Evolutionary conservation across 345 rosid genomes (phyloP).

Genomic region (Garcia nutans): DNA sequence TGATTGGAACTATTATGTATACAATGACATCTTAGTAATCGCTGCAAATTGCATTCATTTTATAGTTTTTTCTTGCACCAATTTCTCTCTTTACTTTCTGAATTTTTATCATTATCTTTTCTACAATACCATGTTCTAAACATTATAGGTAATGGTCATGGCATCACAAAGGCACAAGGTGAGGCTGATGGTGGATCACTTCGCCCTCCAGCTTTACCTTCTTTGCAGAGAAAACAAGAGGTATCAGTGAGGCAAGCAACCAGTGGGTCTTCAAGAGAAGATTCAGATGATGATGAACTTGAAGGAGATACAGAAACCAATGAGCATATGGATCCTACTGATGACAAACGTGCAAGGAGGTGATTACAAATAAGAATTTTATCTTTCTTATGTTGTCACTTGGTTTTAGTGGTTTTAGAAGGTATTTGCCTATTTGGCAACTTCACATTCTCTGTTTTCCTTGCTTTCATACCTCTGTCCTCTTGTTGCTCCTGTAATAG

Average conservation of each 20-base stretch:
- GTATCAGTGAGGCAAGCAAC: constrained; percentile 60
- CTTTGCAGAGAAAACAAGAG: constrained; percentile 40
- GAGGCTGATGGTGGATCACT: constrained; percentile 44
- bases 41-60: background rate
- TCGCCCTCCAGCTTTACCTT: constrained; percentile 34
- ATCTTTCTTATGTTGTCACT: background rate
- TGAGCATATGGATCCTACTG: constrained; percentile 54
- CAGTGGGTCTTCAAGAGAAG: constrained; percentile 90
- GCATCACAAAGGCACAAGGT: constrained; percentile 31
- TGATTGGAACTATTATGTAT: background rate
- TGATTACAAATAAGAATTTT: constrained; percentile 15
- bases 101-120: background rate
- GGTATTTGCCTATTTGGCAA: background rate
- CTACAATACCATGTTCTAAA: constrained; percentile 20
- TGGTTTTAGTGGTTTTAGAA: background rate
- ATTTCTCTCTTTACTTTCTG: constrained; percentile 1
- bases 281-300: constrained; percentile 90
- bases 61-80: constrained; percentile 3
- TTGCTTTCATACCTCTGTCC: background rate
- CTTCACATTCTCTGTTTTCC: background rate
- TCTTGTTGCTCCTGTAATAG: background rate
- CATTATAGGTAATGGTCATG: constrained; percentile 38
- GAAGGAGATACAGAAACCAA: constrained; percentile 82
- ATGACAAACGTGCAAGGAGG: constrained; percentile 75
- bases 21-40: background rate